A percentile compares a stretch with the other conserved stretches of the same genome.
phyloP scores from a whole-genome alignment of 2,329 filamentous ascomycete species.

The Colletotrichum tanaceti region DNA sequence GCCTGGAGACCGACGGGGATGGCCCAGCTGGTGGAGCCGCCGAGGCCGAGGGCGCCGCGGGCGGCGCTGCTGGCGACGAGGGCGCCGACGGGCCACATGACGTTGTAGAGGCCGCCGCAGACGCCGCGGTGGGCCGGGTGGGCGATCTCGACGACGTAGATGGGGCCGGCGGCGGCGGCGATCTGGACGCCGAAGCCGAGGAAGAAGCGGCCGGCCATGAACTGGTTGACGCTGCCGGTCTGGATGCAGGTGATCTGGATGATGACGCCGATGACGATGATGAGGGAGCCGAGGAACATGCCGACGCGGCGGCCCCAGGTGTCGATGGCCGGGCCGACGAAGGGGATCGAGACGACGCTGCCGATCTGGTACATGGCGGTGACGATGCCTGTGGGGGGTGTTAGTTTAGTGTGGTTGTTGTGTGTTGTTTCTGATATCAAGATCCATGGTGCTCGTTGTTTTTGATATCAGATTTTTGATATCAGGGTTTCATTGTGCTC shows the following conservation, averaged over 20 bases:
- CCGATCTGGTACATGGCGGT: slow-evolving; percentile 65
- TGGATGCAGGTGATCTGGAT: slow-evolving; percentile 61
- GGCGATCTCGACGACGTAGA: slow-evolving; percentile 60
- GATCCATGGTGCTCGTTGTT: too few relatives aligned
- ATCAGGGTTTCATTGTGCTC: too few relatives aligned
- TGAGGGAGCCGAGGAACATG: slow-evolving; percentile 57
- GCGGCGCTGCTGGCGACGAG: slow-evolving; percentile 61
- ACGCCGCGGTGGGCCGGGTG: slow-evolving; percentile 60
- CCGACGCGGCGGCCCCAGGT: slow-evolving; percentile 59
- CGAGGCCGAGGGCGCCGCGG: slow-evolving; percentile 52
- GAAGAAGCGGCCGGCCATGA: slow-evolving; percentile 69
- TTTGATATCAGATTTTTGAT: too few relatives aligned
- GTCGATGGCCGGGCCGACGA: slow-evolving; percentile 60
- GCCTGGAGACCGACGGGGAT: slow-evolving; percentile 55
- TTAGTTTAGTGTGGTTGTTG: too few relatives aligned
- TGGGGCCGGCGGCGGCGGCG: slow-evolving; percentile 58
- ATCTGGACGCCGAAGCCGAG: slow-evolving; percentile 68
- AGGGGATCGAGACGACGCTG: slow-evolving; percentile 58
- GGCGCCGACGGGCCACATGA: slow-evolving; percentile 60
- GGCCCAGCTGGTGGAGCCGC: slow-evolving; percentile 52
- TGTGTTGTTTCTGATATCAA: too few relatives aligned
- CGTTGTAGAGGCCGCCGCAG: slow-evolving; percentile 57
- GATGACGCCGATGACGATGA: slow-evolving; percentile 58
- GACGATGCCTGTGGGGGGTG: too few relatives aligned
- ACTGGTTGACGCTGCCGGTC: slow-evolving; percentile 54